Percentiles rank a stretch among this genome's conserved stretches.
Conservation (phyloP, 169 alveolate species). For the Plasmodium falciparum region DNA sequence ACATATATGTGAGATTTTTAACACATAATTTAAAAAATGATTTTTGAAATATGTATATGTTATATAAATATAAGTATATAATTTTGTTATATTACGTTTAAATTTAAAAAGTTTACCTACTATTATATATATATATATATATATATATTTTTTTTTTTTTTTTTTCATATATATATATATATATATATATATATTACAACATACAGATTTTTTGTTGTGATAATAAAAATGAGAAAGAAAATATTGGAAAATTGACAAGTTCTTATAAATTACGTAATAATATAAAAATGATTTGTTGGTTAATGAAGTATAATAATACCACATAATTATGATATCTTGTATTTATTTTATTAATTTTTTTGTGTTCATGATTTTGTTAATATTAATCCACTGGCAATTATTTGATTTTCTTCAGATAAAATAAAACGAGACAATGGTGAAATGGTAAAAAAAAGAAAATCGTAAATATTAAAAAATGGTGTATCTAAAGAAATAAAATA, state of each 20-base stretch:
- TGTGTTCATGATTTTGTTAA: constrained; percentile 5
- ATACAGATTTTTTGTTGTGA: constrained; percentile 18
- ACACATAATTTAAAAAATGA: no score
- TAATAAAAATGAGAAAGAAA: constrained; percentile 23
- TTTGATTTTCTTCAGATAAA: constrained; percentile 70
- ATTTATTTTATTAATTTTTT: no score
- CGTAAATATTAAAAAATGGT: constrained; percentile 58
- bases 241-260: constrained; percentile 20
- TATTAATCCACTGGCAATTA: constrained; percentile 74
- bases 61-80: no score
- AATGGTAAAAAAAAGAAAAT: constrained; percentile 41
- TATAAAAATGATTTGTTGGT: no score
- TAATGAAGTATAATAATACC: no score
- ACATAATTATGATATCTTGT: background rate
- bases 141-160: background rate
- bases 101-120: no score
- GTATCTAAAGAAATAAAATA: constrained; percentile 57
- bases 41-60: no score
- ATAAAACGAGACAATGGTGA: constrained; percentile 76
- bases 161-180: background rate
- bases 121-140: no score
- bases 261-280: constrained; percentile 29
- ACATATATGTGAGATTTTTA: no score
- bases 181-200: background rate
- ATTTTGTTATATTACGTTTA: no score